Evolutionary conservation across 2,329 filamentous ascomycete genomes (phyloP).

Genomic region (Volutella citrinella): DNA sequence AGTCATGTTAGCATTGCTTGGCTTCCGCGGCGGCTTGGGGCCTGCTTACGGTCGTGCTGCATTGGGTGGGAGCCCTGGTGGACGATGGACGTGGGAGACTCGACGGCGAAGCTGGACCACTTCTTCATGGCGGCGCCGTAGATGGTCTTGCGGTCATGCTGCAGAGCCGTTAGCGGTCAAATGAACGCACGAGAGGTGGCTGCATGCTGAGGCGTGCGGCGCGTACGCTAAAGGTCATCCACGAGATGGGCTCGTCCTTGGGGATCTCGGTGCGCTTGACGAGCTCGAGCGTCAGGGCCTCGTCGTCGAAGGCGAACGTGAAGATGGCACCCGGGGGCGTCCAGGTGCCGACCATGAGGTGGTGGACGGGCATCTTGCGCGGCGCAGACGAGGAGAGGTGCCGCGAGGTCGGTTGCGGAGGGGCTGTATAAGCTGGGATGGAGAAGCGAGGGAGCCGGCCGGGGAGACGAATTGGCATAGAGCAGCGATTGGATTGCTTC

Average conservation of each 20-base stretch:
- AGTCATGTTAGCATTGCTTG: too few relatives aligned
- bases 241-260: slow-evolving; percentile 82
- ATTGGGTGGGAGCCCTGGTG: slow-evolving; percentile 75
- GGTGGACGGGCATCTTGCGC: slow-evolving; percentile 69
- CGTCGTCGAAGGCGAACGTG: slow-evolving; percentile 84
- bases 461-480: too few relatives aligned
- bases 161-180: slow-evolving; percentile 6
- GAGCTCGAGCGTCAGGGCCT: slow-evolving; percentile 68
- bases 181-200: too few relatives aligned
- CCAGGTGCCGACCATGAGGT: slow-evolving; percentile 92
- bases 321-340: slow-evolving; percentile 87
- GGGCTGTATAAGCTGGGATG: background rate
- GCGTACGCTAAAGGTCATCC: slow-evolving; percentile 86
- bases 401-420: slow-evolving; percentile 8
- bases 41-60: slow-evolving; percentile 70
- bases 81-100: slow-evolving; percentile 70
- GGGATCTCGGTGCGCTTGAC: slow-evolving; percentile 80
- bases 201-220: too few relatives aligned
- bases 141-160: slow-evolving; percentile 80
- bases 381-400: slow-evolving; percentile 10
- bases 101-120: slow-evolving; percentile 79
- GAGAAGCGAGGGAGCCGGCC: background rate
- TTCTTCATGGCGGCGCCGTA: slow-evolving; percentile 94
- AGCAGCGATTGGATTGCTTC: too few relatives aligned
- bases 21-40: too few relatives aligned